phyloP scores from a whole-genome alignment of 2,329 filamentous ascomycete species.

The Aspergillus pseudoglaucus region DNA sequence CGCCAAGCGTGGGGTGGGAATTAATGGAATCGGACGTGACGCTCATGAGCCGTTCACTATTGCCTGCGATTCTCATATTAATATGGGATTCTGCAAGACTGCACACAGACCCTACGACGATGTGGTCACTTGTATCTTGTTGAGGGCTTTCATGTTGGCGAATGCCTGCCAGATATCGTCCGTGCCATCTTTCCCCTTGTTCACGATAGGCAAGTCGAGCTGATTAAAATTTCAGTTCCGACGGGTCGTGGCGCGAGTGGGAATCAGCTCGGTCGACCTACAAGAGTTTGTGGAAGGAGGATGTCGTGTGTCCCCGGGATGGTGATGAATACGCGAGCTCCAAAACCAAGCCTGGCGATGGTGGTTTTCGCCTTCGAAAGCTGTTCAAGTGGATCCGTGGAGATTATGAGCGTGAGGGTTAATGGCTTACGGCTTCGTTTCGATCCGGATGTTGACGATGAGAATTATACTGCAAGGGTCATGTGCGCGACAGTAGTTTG shows the following conservation, averaged over 20 bases:
- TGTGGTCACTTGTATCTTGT: not conserved
- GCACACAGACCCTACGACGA: not conserved
- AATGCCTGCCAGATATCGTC: not conserved
- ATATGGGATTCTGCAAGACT: not conserved
- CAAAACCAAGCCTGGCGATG: no score
- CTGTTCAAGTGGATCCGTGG: no score
- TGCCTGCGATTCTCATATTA: not conserved
- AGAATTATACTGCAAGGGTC: no score
- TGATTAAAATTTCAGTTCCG: not conserved
- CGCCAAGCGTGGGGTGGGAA: not conserved
- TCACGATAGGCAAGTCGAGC: not conserved
- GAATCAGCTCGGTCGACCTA: not conserved
- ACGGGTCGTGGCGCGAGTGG: constrained; percentile 1
- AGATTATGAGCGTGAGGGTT: no score
- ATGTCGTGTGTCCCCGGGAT: not conserved
- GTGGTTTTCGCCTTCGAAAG: no score
- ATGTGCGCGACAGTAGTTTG: no score
- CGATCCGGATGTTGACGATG: no score
- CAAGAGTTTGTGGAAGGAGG: not conserved
- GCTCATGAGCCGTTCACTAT: not conserved
- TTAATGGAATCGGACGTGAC: not conserved
- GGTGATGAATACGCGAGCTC: not conserved
- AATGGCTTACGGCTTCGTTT: no score
- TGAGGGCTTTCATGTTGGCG: not conserved
- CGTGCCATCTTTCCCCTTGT: not conserved